Evolutionary conservation across 2,329 filamentous ascomycete species (phyloP).

Genomic region (Alternaria longipes): DNA sequence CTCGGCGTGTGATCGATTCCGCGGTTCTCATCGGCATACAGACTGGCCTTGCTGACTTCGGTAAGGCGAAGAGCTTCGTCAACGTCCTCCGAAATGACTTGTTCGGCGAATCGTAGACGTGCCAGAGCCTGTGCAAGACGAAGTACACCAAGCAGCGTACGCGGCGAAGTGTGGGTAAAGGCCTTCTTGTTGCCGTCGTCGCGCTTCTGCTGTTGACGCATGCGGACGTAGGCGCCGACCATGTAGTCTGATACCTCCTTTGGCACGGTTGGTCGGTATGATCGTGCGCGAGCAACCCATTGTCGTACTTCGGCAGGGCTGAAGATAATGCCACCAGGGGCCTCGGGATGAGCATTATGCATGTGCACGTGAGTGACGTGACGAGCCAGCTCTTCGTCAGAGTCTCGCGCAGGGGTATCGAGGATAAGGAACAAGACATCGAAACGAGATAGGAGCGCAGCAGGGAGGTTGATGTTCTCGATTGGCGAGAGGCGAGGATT

Average conservation of each 20-base stretch:
- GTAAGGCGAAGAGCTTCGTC: conserved; percentile 92
- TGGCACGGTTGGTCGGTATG: conserved; percentile 86
- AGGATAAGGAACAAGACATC: conserved; percentile 96
- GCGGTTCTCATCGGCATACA: conserved; percentile 73
- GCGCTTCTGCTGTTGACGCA: conserved; percentile 89
- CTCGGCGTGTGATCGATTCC: conserved; percentile 77
- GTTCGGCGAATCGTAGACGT: conserved; percentile 84
- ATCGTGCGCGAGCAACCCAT: conserved; percentile 92
- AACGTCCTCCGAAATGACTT: conserved; percentile 89
- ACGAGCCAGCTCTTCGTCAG: conserved; percentile 90
- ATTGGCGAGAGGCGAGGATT: conserved; percentile 97
- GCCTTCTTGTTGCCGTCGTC: conserved; percentile 92
- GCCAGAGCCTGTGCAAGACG: conserved; percentile 94
- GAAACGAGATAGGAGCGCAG: conserved; percentile 94
- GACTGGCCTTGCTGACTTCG: conserved; percentile 90
- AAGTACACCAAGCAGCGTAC: conserved; percentile 90
- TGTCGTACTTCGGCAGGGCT: conserved; percentile 92
- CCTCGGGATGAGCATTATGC: conserved; percentile 89
- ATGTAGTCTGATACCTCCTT: conserved; percentile 92
- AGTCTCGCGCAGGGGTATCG: conserved; percentile 88
- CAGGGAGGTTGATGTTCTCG: conserved; percentile 99
- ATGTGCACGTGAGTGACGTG: conserved; percentile 98
- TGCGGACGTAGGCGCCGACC: conserved; percentile 93
- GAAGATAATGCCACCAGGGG: conserved; percentile 76
- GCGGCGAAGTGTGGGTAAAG: conserved; percentile 92